Conservation (phyloP, 768 basidiomycete species). For the Paxillus involutus region DNA sequence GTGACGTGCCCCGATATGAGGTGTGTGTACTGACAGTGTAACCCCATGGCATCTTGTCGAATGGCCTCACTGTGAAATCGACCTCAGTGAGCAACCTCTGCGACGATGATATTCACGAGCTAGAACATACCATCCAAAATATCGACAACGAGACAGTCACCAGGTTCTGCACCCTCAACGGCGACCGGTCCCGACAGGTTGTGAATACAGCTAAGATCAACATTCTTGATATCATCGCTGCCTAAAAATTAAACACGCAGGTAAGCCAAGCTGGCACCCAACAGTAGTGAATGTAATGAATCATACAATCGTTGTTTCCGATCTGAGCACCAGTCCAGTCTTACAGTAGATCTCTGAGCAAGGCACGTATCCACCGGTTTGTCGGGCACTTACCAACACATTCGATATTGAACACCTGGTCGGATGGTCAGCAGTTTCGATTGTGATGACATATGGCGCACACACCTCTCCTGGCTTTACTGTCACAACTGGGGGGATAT, state of each 20-base stretch:
- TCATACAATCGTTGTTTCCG: conserved; percentile 69
- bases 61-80: conserved; percentile 49
- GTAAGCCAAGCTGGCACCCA: neutral
- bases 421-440: neutral
- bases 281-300: neutral
- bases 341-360: conserved; percentile 21
- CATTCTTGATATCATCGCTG: conserved; percentile 66
- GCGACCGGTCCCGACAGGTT: conserved; percentile 77
- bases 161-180: conserved; percentile 75
- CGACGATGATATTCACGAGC: neutral
- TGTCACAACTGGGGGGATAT: conserved; percentile 60
- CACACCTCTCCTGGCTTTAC: conserved; percentile 62
- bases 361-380: neutral
- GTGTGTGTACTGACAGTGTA: conserved; percentile 50
- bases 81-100: neutral
- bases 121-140: conserved; percentile 62
- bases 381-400: conserved; percentile 51
- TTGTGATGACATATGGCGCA: neutral
- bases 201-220: conserved; percentile 66
- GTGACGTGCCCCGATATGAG: neutral
- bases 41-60: conserved; percentile 81
- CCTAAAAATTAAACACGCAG: conserved; percentile 28
- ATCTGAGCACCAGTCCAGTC: conserved; percentile 83
- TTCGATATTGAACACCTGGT: conserved; percentile 67
- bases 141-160: conserved; percentile 78